Evolutionary conservation across 768 basidiomycete species (phyloP).

Genomic region (Asterophora lycoperdoides): DNA sequence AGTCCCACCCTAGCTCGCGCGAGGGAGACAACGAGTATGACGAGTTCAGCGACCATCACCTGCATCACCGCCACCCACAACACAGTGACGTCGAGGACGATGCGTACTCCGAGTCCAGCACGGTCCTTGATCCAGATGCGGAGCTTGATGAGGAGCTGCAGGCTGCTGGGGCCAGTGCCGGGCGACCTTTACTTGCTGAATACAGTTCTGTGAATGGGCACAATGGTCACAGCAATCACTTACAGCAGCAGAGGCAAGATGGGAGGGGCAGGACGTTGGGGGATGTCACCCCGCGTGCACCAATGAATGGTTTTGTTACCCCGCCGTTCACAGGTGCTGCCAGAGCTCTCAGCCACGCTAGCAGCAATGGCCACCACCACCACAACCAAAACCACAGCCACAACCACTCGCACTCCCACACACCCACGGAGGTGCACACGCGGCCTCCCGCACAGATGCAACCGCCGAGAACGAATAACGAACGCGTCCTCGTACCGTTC

Average conservation of each 20-base stretch:
- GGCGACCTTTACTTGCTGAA: conserved; percentile 29
- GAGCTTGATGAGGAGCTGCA: conserved; percentile 25
- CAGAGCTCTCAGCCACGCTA: not conserved
- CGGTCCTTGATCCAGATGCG: conserved; percentile 34
- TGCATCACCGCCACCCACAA: too few species aligned
- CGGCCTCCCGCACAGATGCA: not conserved
- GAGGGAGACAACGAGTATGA: conserved; percentile 60
- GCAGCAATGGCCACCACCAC: not conserved
- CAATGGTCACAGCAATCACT: conserved; percentile 7
- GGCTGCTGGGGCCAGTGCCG: conserved; percentile 27
- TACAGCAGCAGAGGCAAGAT: conserved; percentile 20
- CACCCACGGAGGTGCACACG: not conserved
- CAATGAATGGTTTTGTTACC: conserved; percentile 22
- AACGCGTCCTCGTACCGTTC: conserved; percentile 54
- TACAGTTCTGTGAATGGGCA: conserved; percentile 6
- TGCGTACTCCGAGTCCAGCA: conserved; percentile 41
- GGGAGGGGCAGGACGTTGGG: conserved; percentile 34
- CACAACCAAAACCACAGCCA: too few species aligned
- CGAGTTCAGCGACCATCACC: conserved; percentile 17
- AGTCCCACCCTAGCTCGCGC: conserved; percentile 41
- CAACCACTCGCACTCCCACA: too few species aligned
- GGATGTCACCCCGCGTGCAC: conserved; percentile 65
- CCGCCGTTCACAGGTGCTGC: conserved; percentile 9
- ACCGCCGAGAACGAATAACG: conserved; percentile 7
- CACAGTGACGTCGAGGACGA: conserved; percentile 24